A percentile compares a stretch with the other conserved stretches of the same genome.
phyloP scores from a whole-genome alignment of 257 asterid genomes.

The Nicotiana attenuata region DNA sequence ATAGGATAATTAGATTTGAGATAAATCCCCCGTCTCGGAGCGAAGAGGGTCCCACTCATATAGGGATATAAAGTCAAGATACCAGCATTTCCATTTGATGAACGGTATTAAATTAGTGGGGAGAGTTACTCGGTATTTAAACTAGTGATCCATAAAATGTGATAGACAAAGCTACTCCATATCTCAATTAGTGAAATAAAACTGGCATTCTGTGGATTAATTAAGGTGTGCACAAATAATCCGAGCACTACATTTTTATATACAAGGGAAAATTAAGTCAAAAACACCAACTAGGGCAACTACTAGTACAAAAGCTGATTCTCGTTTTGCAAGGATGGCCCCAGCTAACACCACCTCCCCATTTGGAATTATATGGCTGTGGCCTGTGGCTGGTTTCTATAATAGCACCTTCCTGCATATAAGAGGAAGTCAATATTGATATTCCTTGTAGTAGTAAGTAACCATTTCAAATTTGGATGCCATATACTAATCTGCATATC shows the following conservation, averaged over 20 bases:
- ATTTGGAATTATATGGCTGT: background rate
- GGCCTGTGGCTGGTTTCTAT: background rate
- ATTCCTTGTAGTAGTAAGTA: background rate
- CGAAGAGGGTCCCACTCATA: too few relatives aligned
- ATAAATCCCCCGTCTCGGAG: too few relatives aligned
- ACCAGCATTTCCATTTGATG: too few relatives aligned
- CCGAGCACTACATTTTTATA: too few relatives aligned
- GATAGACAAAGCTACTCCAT: too few relatives aligned
- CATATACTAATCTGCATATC: background rate
- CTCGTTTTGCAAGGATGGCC: background rate
- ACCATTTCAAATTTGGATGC: background rate
- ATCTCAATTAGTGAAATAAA: too few relatives aligned
- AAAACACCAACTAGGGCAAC: background rate
- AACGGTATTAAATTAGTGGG: too few relatives aligned
- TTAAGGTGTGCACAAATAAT: too few relatives aligned
- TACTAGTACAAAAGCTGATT: background rate
- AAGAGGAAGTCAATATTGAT: background rate
- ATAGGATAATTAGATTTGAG: background rate
- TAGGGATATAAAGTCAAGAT: too few relatives aligned
- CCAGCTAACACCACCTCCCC: background rate
- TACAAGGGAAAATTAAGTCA: background rate
- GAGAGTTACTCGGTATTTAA: too few relatives aligned
- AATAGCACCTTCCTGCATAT: background rate
- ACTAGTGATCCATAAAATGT: too few relatives aligned
- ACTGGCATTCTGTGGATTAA: too few relatives aligned